A percentile compares a stretch with the other conserved stretches of the same genome.
phyloP scores from a whole-genome alignment of 1,139 yeast species.

The Sugiyamaella novakii region DNA sequence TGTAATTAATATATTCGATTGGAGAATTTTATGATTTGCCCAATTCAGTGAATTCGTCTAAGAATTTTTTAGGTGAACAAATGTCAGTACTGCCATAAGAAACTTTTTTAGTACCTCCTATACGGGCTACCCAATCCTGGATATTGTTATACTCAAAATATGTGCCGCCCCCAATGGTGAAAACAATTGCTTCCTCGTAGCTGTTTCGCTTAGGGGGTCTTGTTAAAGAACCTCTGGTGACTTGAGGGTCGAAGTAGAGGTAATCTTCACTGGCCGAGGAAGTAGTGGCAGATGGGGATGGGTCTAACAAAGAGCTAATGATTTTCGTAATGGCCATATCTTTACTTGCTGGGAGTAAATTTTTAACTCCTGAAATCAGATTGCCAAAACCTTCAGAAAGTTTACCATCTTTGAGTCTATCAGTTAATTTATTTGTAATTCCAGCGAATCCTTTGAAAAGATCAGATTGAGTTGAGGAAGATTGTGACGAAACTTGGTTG shows the following conservation, averaged over 20 bases:
- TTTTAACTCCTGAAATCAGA: constrained; percentile 83
- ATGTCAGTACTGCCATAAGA: constrained; percentile 88
- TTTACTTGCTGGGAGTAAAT: constrained; percentile 82
- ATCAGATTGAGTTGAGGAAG: constrained; percentile 39
- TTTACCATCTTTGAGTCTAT: constrained; percentile 51
- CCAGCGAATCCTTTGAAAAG: constrained; percentile 73
- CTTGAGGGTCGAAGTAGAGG: constrained; percentile 83
- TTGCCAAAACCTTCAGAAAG: constrained; percentile 91
- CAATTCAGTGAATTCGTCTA: constrained; percentile 67
- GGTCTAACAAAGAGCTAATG: constrained; percentile 90
- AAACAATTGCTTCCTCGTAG: constrained; percentile 80
- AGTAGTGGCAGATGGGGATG: constrained; percentile 52
- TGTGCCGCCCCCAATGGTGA: constrained; percentile 96
- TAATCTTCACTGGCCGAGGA: constrained; percentile 75
- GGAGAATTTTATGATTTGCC: constrained; percentile 35
- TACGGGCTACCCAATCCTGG: constrained; percentile 77
- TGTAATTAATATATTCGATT: neutral
- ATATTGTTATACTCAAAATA: constrained; percentile 90
- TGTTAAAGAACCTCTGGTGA: constrained; percentile 83
- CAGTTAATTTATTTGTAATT: constrained; percentile 72
- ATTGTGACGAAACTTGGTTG: constrained; percentile 25
- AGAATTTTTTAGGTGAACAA: constrained; percentile 72
- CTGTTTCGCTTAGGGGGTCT: constrained; percentile 85
- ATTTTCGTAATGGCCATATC: constrained; percentile 86
- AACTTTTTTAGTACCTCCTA: constrained; percentile 49